Conservation (phyloP, 768 basidiomycete species). For the Dacryopinax spathularia region DNA sequence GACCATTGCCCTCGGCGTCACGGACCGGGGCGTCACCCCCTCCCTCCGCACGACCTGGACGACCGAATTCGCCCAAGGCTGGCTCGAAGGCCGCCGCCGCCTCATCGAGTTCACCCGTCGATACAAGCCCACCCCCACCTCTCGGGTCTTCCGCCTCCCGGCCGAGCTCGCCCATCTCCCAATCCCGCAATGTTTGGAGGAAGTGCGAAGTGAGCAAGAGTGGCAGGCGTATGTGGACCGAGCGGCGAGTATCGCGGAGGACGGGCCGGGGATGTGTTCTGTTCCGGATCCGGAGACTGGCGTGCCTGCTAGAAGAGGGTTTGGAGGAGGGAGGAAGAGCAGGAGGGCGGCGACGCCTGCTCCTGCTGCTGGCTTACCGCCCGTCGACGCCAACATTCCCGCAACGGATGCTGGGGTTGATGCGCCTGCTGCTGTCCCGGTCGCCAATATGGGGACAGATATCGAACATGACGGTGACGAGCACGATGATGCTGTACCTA, state of each 20-base stretch:
- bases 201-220: neutral
- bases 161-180: neutral
- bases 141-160: neutral
- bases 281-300: neutral
- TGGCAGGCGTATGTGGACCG: slow-evolving; percentile 2
- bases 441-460: neutral
- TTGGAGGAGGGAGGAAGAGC: slow-evolving; percentile 1
- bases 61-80: neutral
- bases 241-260: neutral
- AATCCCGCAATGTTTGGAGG: neutral
- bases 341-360: neutral
- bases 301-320: neutral
- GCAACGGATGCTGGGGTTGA: neutral
- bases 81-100: neutral
- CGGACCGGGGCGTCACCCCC: neutral
- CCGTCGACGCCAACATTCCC: neutral
- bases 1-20: neutral
- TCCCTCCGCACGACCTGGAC: neutral
- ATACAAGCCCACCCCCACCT: neutral
- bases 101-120: neutral
- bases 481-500: neutral
- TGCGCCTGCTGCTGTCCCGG: neutral
- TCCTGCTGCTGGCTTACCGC: neutral
- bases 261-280: neutral
- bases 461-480: neutral